Evolutionary conservation across 192 early-diverging fungal genomes (phyloP).

Genomic region (Mortierella claussenii): DNA sequence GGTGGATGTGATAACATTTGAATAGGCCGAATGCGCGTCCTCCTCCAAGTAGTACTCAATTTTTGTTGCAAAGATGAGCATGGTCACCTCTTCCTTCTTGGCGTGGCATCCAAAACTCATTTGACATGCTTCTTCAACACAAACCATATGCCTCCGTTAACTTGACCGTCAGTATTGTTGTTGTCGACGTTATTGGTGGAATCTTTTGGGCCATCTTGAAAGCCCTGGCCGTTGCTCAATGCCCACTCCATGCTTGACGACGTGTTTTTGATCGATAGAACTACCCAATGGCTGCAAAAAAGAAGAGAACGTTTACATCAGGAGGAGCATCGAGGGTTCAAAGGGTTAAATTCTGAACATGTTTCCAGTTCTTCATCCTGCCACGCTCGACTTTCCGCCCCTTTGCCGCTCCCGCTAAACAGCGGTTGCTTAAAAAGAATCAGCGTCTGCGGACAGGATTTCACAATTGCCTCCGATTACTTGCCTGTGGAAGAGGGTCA

Average conservation of each 20-base stretch:
- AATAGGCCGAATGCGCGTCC: conserved; percentile 18
- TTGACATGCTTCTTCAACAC: conserved; percentile 1
- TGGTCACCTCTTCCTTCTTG: conserved; percentile 15
- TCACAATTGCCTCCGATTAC: not conserved
- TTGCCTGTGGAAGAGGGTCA: too few relatives aligned
- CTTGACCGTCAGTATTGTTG: not conserved
- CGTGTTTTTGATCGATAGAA: not conserved
- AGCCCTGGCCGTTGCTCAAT: conserved; percentile 4
- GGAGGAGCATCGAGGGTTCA: not conserved
- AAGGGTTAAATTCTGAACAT: not conserved
- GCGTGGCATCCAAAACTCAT: conserved; percentile 22
- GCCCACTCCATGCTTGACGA: conserved; percentile 2
- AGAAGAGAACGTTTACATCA: not conserved
- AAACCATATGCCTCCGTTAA: too few relatives aligned
- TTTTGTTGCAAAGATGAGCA: conserved; percentile 8
- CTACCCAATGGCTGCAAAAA: not conserved
- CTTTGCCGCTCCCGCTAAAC: conserved; percentile 5
- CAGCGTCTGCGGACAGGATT: not conserved
- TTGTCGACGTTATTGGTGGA: not conserved
- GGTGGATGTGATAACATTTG: conserved; percentile 7
- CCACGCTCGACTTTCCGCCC: conserved; percentile 18
- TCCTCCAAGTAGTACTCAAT: conserved; percentile 10
- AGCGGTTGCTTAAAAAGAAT: not conserved
- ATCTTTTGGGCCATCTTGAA: conserved; percentile 4
- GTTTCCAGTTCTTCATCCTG: conserved; percentile 3